These are phyloP conservation scores for Diutina sp. DNA, from an alignment of 1,139 yeast genomes.

Conservation along the genomic window DNA sequence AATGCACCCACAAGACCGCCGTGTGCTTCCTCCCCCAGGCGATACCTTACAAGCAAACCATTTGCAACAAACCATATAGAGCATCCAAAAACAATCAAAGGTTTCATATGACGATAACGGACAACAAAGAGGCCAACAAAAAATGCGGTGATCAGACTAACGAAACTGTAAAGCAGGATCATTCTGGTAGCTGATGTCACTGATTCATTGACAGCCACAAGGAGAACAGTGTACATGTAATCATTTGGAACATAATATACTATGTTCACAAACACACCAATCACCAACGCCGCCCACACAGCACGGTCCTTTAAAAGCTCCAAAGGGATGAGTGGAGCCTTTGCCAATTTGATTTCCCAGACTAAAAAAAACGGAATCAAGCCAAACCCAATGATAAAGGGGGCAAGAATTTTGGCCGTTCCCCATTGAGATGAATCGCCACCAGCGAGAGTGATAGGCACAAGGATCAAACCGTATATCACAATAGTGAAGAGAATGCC, in stretches of 20 bases:
- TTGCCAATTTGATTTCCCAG: conserved; percentile 1
- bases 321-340: neutral
- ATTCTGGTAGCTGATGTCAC: conserved; percentile 54
- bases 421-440: conserved; percentile 3
- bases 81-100: conserved; percentile 4
- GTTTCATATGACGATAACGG: neutral
- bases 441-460: conserved; percentile 2
- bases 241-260: conserved; percentile 1
- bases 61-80: conserved; percentile 4
- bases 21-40: neutral
- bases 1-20: neutral
- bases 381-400: neutral
- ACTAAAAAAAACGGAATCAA: neutral
- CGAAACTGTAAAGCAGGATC: conserved; percentile 49
- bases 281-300: neutral
- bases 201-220: conserved; percentile 51
- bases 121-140: conserved; percentile 8
- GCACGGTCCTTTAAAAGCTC: conserved; percentile 1
- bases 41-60: conserved; percentile 1
- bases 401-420: conserved; percentile 4
- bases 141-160: conserved; percentile 49
- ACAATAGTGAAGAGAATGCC: neutral
- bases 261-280: neutral
- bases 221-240: conserved; percentile 46
- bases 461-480: conserved; percentile 2